phyloP scores from a whole-genome alignment of 2,329 filamentous ascomycete genomes.

The Colletotrichum musicola region DNA sequence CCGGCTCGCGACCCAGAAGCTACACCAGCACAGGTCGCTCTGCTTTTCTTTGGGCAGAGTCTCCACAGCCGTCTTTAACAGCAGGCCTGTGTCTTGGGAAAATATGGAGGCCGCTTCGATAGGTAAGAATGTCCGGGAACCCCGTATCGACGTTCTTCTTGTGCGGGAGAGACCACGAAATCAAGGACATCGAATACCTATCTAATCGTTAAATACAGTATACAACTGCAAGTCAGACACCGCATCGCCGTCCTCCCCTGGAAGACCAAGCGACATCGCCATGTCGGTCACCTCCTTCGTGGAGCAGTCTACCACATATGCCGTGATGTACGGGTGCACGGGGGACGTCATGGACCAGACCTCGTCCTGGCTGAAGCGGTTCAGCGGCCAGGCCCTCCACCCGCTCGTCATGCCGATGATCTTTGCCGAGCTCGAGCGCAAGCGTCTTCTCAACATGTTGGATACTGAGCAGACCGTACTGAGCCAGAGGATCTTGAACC shows the following conservation, averaged over 20 bases:
- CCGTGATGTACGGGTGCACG: slow-evolving; percentile 12
- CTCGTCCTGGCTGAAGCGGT: neutral
- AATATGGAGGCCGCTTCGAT: neutral
- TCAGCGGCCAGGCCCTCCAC: neutral
- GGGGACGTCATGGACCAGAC: neutral
- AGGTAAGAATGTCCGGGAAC: neutral
- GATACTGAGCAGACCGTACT: too few relatives aligned
- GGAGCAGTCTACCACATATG: neutral
- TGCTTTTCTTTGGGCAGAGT: neutral
- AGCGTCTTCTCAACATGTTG: neutral
- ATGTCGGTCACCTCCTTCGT: neutral
- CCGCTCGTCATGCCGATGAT: slow-evolving; percentile 3
- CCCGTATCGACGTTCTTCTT: too few relatives aligned
- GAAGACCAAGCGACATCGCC: neutral
- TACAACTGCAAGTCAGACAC: slow-evolving; percentile 11
- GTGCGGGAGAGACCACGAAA: too few relatives aligned
- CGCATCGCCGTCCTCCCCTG: neutral
- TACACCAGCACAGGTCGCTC: slow-evolving; percentile 6
- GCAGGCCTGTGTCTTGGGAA: neutral
- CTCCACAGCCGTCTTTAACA: neutral
- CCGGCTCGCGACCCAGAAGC: neutral
- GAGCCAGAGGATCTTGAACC: neutral
- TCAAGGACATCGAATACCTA: too few relatives aligned
- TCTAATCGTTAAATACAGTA: too few relatives aligned
- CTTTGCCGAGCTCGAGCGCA: slow-evolving; percentile 6